phyloP scores from a whole-genome alignment of 1,284 basidiomycete species.

The Sporisorium reilianum region DNA sequence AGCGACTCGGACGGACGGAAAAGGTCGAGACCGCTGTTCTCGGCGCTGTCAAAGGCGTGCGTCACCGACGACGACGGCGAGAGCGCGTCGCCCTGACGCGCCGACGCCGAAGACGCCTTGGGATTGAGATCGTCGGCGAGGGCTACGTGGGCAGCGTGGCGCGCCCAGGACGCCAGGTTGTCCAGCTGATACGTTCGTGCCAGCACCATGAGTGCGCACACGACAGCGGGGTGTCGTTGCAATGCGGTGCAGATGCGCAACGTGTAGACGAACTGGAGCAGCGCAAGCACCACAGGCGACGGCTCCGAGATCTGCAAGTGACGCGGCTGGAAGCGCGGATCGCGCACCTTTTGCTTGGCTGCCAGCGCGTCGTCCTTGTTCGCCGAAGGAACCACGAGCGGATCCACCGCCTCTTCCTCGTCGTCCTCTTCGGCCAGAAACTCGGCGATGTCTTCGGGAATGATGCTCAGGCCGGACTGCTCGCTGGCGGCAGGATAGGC shows the following conservation, averaged over 20 bases:
- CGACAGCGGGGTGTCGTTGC: slow-evolving; percentile 87
- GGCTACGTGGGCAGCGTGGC: slow-evolving; percentile 84
- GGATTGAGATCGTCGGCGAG: slow-evolving; percentile 55
- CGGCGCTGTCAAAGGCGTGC: slow-evolving; percentile 22
- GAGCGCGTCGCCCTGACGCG: slow-evolving; percentile 23
- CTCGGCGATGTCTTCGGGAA: slow-evolving; percentile 47
- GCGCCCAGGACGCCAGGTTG: slow-evolving; percentile 81
- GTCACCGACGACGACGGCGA: slow-evolving; percentile 34
- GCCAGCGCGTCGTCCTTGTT: slow-evolving; percentile 5
- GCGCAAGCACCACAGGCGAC: slow-evolving; percentile 85
- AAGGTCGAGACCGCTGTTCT: slow-evolving; percentile 51
- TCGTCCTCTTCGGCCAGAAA: slow-evolving; percentile 47
- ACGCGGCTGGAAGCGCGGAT: slow-evolving; percentile 82
- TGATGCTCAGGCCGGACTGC: slow-evolving; percentile 33
- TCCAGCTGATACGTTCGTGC: slow-evolving; percentile 83
- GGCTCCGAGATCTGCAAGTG: slow-evolving; percentile 86
- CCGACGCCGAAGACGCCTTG: slow-evolving; percentile 19
- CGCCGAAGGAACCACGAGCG: slow-evolving; percentile 19
- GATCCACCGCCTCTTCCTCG: slow-evolving; percentile 38
- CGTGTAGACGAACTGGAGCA: slow-evolving; percentile 93
- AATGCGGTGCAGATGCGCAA: slow-evolving; percentile 85
- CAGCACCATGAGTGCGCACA: slow-evolving; percentile 86
- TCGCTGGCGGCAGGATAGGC: slow-evolving; percentile 30
- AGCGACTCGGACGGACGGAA: slow-evolving; percentile 57
- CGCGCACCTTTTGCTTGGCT: slow-evolving; percentile 65